phyloP scores from a whole-genome alignment of 768 basidiomycete species.

The Termitomyces sp. region DNA sequence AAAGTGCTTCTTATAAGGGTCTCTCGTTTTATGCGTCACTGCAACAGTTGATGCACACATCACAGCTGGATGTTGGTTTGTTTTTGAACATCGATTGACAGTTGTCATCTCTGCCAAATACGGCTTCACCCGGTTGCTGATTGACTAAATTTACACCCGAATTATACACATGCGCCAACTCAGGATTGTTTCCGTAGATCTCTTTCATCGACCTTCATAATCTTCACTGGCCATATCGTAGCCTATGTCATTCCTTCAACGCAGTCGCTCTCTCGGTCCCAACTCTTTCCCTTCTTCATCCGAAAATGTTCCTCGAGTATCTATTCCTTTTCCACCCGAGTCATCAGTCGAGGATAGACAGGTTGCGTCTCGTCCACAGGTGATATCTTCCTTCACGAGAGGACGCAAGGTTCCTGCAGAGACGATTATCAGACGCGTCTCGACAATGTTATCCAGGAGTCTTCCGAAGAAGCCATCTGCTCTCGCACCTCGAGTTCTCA shows the following conservation, averaged over 20 bases:
- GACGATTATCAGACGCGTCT: constrained; percentile 20
- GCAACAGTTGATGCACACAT: not conserved
- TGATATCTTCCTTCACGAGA: not conserved
- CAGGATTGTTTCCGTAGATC: not conserved
- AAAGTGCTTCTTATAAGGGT: not conserved
- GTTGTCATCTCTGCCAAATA: constrained; percentile 15
- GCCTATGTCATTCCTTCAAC: constrained; percentile 14
- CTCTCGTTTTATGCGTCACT: not conserved
- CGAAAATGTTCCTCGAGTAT: not conserved
- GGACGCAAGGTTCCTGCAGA: constrained; percentile 7
- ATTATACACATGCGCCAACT: not conserved
- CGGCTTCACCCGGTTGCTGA: constrained; percentile 10
- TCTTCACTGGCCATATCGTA: not conserved
- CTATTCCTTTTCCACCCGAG: constrained; percentile 12
- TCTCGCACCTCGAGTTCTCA: constrained; percentile 4
- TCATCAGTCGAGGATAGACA: constrained; percentile 13
- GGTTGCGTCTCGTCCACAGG: not conserved
- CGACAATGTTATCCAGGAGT: constrained; percentile 16
- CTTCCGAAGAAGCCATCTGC: constrained; percentile 9
- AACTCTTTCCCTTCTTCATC: not conserved
- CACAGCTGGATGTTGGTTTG: not conserved
- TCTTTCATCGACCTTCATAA: not conserved
- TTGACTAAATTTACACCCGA: constrained; percentile 7
- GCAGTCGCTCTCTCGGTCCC: constrained; percentile 11
- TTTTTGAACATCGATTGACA: not conserved